Percentiles rank a stretch among this genome's conserved stretches.
Evolutionary conservation across 2,329 filamentous ascomycete species (phyloP).

Genomic region (Botrytis deweyae): DNA sequence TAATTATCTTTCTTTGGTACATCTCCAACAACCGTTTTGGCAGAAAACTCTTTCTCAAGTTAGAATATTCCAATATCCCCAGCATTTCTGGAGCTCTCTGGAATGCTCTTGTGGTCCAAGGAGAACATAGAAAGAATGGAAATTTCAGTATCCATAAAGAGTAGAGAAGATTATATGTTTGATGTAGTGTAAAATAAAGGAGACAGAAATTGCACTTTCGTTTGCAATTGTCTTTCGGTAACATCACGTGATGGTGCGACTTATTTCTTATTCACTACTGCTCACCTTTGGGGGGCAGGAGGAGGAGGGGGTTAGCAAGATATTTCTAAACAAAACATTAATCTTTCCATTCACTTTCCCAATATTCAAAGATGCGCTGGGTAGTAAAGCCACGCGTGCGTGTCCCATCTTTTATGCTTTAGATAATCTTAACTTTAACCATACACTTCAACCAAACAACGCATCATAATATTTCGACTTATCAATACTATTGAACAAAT

Average conservation of each 20-base stretch:
- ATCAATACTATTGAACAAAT: not conserved
- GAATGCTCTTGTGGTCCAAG: not conserved
- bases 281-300: not conserved
- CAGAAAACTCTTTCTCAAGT: not conserved
- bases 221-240: not conserved
- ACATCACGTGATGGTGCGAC: not conserved
- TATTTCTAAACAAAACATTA: not conserved
- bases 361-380: no score
- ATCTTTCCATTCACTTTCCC: not conserved
- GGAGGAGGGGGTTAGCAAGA: not conserved
- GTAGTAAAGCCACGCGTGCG: no score
- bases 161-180: not conserved
- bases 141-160: not conserved
- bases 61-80: not conserved
- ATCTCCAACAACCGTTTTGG: not conserved
- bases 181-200: not conserved
- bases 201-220: not conserved
- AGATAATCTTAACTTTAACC: not conserved
- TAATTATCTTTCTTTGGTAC: not conserved
- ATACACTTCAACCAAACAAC: not conserved
- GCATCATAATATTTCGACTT: not conserved
- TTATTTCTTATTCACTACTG: not conserved
- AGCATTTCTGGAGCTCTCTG: not conserved
- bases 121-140: not conserved
- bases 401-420: not conserved